Evolutionary conservation across 768 basidiomycete genomes (phyloP), one percentile per base, ranked within the genome.

Genomic region (Gymnopilus junonius): DNA sequence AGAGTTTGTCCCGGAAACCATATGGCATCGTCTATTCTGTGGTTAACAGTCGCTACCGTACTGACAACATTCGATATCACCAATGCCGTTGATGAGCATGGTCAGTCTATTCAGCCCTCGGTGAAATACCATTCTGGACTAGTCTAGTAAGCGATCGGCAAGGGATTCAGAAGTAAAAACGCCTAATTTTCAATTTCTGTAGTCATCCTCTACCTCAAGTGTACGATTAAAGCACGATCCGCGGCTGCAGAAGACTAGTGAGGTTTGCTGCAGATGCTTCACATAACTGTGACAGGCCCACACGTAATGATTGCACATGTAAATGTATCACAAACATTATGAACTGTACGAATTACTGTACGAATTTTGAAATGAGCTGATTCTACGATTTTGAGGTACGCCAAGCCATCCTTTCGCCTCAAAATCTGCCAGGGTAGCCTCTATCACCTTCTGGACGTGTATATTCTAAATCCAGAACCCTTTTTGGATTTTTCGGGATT

Each of bases 191-290:
- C 29, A 8, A 20, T 23, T 37, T 10, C 11, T 32, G 6, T 40
- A 61, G 59, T 34, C 21, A 53, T 14, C 51, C 59, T 17, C 31
- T 21, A 8, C 53, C 59, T 54, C 39, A 39, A 61, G 45, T 55
- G 59, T 29, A 27, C 50, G 8, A 61, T 61, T 25, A 54, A 40
- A 29, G 51, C 59, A 39, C 51, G 59, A 17, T 61, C 59, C 6
- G 8, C 40, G 39, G 59, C 29, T 0, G 39, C 51, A 8, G 39
- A 42, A 29, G 27, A 40, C 17, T 55, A 4, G 55, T 61, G 35
- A 35, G 35, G 11, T 35, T 35, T 35, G 35, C 45, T 25, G 21
- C 14, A 8, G 48, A 51, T 8, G 48, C 48, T 51, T 51, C 25
- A 51, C n/a, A 51, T n/a, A n/a, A n/a, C n/a, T n/a, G n/a, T n/a